Base-by-base conservation (phyloP, 768 basidiomycete species). In the Lentinus tigrinus region DNA sequence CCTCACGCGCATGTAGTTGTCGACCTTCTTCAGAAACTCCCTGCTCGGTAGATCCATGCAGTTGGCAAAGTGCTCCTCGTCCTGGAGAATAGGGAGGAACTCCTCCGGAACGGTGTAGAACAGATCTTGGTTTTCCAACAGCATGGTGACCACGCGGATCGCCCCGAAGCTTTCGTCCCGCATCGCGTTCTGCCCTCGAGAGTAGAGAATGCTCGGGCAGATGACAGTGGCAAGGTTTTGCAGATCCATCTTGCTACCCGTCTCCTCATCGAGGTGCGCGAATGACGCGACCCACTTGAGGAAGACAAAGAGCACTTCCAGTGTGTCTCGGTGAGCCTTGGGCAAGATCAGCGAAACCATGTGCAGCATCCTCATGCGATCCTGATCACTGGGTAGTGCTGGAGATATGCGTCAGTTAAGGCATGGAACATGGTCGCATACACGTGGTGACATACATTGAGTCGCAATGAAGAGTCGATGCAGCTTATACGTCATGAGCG, bases 201-300 rank as follows among this genome's bases (percentile, higher is more conserved):
- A 89, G 72, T 95, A 97, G 38, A 99, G 84, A 62, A 99, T 98
- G 67, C 93, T 98, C n/a, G 97, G 97, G 67, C 91, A 89, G 64
- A 98, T 95, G 73, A 98, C 96, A 9, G 94, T 98, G 36, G 97
- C 94, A 63, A 99, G 81, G 72, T 99, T 99, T 17, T 81, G 81
- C 47, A 98, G 78, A 73, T 99, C 97, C 97, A 99, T 99, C 77
- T 96, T 95, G 55, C 61, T 62, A 10, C 63, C 63, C 19, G 63
- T 64, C 47, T 64, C 63, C 27, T 61, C 57, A 42, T 61, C 63
- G 23, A 95, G 86, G 73, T 99, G 96, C 48, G 97, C 94, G 72
- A 99, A 99, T 2, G 95, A 97, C 10, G 96, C 96, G 11, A 99
- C 97, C 97, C 97, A 99, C 74, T 98, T 97, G 64, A 99, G 81